A percentile compares a stretch with the other conserved stretches of the same genome.
These are phyloP conservation scores for Scutellaria barbata DNA, from an alignment of 257 asterid genomes.

Conservation along the genomic window DNA sequence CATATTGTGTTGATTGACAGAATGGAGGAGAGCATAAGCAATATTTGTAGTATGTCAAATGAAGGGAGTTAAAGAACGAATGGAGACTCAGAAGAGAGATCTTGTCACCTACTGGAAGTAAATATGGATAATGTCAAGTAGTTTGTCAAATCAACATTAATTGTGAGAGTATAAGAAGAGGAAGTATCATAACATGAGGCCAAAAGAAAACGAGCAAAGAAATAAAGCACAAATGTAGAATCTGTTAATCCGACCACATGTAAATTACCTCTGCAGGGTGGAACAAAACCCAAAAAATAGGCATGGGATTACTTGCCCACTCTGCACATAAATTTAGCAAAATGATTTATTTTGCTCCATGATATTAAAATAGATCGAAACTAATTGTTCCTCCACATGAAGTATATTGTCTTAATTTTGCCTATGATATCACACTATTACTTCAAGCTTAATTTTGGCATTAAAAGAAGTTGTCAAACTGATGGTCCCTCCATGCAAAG, in stretches of 20 bases:
- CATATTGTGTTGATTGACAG: slow-evolving; percentile 14
- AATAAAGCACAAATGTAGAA: background rate
- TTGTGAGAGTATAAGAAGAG: background rate
- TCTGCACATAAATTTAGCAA: background rate
- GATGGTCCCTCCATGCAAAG: background rate
- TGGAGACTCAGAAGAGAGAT: background rate
- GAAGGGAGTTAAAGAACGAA: slow-evolving; percentile 6
- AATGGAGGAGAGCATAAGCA: background rate
- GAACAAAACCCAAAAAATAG: background rate
- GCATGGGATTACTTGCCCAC: background rate
- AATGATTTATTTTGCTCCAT: slow-evolving; percentile 4
- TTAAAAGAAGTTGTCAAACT: background rate
- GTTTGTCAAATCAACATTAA: slow-evolving; percentile 8
- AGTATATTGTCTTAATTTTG: slow-evolving; percentile 25
- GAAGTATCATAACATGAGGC: slow-evolving; percentile 11
- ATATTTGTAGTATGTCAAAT: slow-evolving; percentile 19
- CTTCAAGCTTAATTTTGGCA: background rate
- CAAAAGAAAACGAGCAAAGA: background rate
- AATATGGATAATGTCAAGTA: slow-evolving; percentile 12
- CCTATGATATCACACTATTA: background rate
- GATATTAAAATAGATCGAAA: slow-evolving; percentile 19
- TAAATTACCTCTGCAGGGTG: background rate
- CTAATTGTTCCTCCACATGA: background rate
- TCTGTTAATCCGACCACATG: slow-evolving; percentile 16
- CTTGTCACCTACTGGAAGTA: background rate